Conservation (phyloP, 2,329 filamentous ascomycete species). For the Fragosphaeria purpurea region DNA sequence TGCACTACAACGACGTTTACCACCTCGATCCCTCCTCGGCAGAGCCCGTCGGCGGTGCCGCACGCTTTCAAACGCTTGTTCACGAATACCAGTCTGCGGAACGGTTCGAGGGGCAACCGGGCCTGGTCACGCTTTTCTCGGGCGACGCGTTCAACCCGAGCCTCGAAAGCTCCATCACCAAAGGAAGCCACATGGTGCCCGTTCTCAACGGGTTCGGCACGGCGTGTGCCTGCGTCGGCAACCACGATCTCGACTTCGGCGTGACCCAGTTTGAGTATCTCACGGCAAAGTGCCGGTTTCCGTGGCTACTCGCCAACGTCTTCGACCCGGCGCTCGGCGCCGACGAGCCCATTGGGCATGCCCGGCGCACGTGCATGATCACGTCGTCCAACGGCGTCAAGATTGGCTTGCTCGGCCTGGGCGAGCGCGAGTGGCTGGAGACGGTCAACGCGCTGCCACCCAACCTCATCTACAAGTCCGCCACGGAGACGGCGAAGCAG, state of each 20-base stretch:
- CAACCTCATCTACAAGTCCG: slow-evolving; percentile 71
- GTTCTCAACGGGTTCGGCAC: slow-evolving; percentile 70
- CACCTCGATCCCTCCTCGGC: slow-evolving; percentile 67
- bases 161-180: slow-evolving; percentile 79
- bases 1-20: slow-evolving; percentile 94
- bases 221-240: slow-evolving; percentile 76
- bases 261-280: slow-evolving; percentile 70
- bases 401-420: slow-evolving; percentile 74
- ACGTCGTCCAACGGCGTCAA: slow-evolving; percentile 77
- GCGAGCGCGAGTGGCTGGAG: slow-evolving; percentile 79
- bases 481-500: slow-evolving; percentile 63
- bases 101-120: slow-evolving; percentile 52
- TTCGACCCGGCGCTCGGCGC: slow-evolving; percentile 74
- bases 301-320: slow-evolving; percentile 84
- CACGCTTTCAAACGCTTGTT: slow-evolving; percentile 69
- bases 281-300: slow-evolving; percentile 65
- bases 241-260: slow-evolving; percentile 90
- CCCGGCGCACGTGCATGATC: slow-evolving; percentile 64
- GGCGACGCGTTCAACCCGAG: slow-evolving; percentile 91
- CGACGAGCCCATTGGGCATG: slow-evolving; percentile 63
- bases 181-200: slow-evolving; percentile 83
- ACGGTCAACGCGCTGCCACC: slow-evolving; percentile 83
- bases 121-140: slow-evolving; percentile 72
- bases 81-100: slow-evolving; percentile 61
- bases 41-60: slow-evolving; percentile 72